Evolutionary conservation across 2,329 filamentous ascomycete genomes (phyloP), one percentile per base, ranked within the genome.

Genomic region (Orbilia blumenaviensis): DNA sequence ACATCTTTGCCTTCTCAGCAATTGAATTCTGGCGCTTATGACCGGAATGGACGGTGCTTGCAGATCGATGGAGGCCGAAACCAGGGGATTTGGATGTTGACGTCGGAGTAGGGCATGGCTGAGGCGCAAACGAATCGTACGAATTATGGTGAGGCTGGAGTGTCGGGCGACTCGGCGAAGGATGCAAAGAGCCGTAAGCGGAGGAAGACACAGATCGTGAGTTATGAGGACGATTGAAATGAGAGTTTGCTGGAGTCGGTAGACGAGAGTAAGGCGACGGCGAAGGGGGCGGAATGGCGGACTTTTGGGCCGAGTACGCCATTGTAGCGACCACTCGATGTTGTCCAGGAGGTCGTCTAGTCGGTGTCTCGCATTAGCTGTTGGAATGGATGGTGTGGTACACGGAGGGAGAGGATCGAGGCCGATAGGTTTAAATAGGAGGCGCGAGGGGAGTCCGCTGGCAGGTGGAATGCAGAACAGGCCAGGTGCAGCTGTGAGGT

Each of bases 261-360:
- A 75, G 48, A 41, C 71, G 71, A 12, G 71, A 75, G 23, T 63
- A 75, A n/a, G 71, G 71, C 29, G 71, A 75, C 14, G 71, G 71
- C 14, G 71, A 75, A 38, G 64, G 71, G 38, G 71, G 71, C 38
- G 56, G 71, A 50, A 75, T 63, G n/a, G 71, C 71, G n/a, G 71
- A 68, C 21, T 75, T 75, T 14, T 68, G 71, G 56, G 63, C 62
- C 64, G 71, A 68, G 63, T 75, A 75, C 21, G 71, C 71, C 71
- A 75, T 75, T 41, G 64, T 25, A 54, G 56, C 21, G 25, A 41
- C 62, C 48, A 50, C 56, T 46, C 54, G 32, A 50, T 12, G 63
- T 10, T 44, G 14, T 68, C 64, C 54, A 73, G 42, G 58, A 42
- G 61, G 41, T 66, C 14, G 50, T 38, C 32, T 18, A 18, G 52